Conservation (phyloP, 352 stramenopile genomes). For the Pythium aristosporum region DNA sequence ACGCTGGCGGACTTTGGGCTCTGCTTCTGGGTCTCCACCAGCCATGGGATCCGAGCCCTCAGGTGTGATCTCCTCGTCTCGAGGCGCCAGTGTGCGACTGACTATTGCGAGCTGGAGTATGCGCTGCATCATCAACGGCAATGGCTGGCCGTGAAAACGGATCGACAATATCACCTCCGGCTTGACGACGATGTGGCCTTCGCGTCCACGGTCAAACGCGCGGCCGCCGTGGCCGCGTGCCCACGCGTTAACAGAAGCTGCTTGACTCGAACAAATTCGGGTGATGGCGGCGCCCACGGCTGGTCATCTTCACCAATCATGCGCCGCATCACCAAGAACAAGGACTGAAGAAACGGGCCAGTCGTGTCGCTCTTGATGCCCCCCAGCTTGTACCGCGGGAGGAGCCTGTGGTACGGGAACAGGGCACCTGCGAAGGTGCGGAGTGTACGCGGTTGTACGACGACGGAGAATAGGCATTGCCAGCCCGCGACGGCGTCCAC, state of each 20-base stretch:
- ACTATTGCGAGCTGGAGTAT: background rate
- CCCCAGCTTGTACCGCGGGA: background rate
- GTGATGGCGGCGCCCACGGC: background rate
- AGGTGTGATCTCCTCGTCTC: background rate
- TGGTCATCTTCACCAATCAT: background rate
- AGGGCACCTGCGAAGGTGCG: background rate
- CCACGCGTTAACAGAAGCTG: constrained; percentile 3
- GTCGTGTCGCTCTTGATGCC: background rate
- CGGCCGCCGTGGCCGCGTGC: background rate
- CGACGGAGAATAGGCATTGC: background rate
- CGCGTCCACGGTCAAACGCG: background rate
- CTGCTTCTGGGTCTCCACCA: background rate
- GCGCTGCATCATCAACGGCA: background rate
- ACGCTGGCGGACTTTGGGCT: background rate
- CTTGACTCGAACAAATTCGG: background rate
- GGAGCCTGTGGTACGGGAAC: background rate
- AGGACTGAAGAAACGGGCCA: background rate
- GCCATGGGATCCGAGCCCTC: background rate
- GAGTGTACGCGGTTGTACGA: background rate
- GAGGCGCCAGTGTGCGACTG: background rate
- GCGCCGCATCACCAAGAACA: background rate
- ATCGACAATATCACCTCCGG: background rate
- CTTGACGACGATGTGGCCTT: background rate
- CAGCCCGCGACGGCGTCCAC: constrained; percentile 2
- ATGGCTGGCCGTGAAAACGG: background rate